Base-by-base conservation (phyloP, 2,329 filamentous ascomycete species). In the Verticillium nubilum region DNA sequence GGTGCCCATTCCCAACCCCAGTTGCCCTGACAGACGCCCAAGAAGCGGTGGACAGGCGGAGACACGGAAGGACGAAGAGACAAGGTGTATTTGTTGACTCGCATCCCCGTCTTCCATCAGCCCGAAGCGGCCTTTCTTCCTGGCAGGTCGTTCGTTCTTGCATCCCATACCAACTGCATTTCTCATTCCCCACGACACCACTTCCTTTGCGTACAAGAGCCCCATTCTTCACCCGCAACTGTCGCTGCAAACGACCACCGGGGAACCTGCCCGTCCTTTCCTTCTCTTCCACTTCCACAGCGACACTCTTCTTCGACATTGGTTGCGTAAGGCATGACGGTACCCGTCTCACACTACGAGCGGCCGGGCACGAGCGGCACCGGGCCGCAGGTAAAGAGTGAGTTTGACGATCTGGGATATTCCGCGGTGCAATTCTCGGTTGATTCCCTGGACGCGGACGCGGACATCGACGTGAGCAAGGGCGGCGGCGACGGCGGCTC, bases 11-110 rank as follows among this genome's bases (percentile, higher is more conserved):
- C 42, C 42, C 42, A 47, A 47, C 42, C 3, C 42, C n/a, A 25
- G 42, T 47, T 47, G 42, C 42, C 42, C 42, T 47, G 42, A 19
- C 42, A 47, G 42, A 47, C n/a, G 42, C 7, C 19, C 19, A 7
- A 5, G n/a, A 10, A 19, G 9, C 19, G n/a, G 19, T 23, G n/a
- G 42, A 19, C n/a, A 47, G 42, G 42, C 35, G 42, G 7, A 47
- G n/a, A 60, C 28, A 58, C 29, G 54, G 55, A 62, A 57, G 62
- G 60, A 60, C 56, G 57, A 56, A 37, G 42, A 47, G 42, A 47
- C 42, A 47, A 25, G 42, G 42, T 52, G 61, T 62, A 61, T 63
- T 61, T 63, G 61, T 63, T 63, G 61, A 63, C 61, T 58, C 56
- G 56, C 57, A 52, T 54, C 58, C 58, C 60, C 54, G 7, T 47